Evolutionary conservation across 345 rosid genomes (phyloP).

Genomic region (Cochlearia excelsa): DNA sequence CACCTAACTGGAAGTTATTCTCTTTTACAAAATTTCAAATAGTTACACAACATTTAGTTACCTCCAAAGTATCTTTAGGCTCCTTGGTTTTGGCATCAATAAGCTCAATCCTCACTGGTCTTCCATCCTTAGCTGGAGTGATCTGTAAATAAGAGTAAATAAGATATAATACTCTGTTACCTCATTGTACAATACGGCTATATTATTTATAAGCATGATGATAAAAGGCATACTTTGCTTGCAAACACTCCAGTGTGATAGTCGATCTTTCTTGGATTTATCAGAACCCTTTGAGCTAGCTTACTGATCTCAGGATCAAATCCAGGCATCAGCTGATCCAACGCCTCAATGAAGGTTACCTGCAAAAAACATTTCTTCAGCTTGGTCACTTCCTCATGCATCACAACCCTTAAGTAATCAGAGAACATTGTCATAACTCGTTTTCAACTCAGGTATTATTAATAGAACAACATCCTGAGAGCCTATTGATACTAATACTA

Average conservation of each 20-base stretch:
- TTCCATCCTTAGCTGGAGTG: slow-evolving; percentile 93
- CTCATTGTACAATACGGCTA: too few relatives aligned
- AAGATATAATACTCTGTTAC: too few relatives aligned
- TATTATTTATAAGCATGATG: background rate
- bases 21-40: too few relatives aligned
- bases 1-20: too few relatives aligned
- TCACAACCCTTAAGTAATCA: slow-evolving; percentile 9
- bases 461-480: background rate
- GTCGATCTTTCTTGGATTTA: slow-evolving; percentile 95
- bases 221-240: slow-evolving; percentile 56
- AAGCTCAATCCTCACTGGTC: slow-evolving; percentile 91
- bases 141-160: slow-evolving; percentile 41
- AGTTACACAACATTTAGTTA: slow-evolving; percentile 29
- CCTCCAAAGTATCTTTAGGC: slow-evolving; percentile 82
- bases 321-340: slow-evolving; percentile 99
- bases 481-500: background rate
- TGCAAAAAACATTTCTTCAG: slow-evolving; percentile 34
- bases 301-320: slow-evolving; percentile 99
- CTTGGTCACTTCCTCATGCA: slow-evolving; percentile 13
- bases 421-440: background rate
- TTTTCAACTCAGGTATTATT: background rate
- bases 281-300: slow-evolving; percentile 90
- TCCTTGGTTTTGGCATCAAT: slow-evolving; percentile 98
- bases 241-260: slow-evolving; percentile 96
- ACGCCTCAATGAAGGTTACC: slow-evolving; percentile 96